Conservation (phyloP, 305 asterid genomes). For the Fraxinus paxiana region DNA sequence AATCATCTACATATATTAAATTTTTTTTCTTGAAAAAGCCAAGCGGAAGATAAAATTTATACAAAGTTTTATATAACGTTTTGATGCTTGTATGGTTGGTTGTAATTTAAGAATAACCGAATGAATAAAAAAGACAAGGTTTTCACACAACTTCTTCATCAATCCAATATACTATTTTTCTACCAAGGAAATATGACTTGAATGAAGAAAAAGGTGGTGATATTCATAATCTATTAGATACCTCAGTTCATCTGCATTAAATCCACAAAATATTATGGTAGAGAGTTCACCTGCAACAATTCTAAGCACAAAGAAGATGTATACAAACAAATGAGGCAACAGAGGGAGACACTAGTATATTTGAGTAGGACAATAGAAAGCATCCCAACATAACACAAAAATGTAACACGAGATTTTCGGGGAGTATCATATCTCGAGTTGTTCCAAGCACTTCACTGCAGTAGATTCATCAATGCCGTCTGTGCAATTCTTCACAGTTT, state of each 20-base stretch:
- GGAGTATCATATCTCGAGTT: constrained; percentile 54
- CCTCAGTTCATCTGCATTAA: background rate
- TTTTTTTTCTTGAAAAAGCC: background rate
- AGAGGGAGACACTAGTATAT: background rate
- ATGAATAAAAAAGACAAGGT: background rate
- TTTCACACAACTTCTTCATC: background rate
- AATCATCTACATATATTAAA: background rate
- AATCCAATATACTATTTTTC: background rate
- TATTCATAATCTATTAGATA: background rate
- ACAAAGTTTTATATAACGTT: background rate
- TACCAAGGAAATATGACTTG: background rate
- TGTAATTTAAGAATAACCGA: background rate
- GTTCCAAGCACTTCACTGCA: constrained; percentile 67
- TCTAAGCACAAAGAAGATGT: background rate
- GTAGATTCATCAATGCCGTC: constrained; percentile 47
- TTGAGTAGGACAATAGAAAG: background rate
- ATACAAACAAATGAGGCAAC: background rate
- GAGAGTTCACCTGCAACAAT: background rate
- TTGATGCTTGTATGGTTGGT: background rate
- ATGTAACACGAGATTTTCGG: constrained; percentile 21
- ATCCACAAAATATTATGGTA: background rate
- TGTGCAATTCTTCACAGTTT: constrained; percentile 22
- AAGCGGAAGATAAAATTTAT: background rate
- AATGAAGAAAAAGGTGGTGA: background rate
- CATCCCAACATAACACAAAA: constrained; percentile 12